A percentile compares a stretch with the other conserved stretches of the same genome.
These are phyloP conservation scores for Talaromyces islandicus DNA, from an alignment of 2,329 filamentous ascomycete species.

Conservation along the genomic window DNA sequence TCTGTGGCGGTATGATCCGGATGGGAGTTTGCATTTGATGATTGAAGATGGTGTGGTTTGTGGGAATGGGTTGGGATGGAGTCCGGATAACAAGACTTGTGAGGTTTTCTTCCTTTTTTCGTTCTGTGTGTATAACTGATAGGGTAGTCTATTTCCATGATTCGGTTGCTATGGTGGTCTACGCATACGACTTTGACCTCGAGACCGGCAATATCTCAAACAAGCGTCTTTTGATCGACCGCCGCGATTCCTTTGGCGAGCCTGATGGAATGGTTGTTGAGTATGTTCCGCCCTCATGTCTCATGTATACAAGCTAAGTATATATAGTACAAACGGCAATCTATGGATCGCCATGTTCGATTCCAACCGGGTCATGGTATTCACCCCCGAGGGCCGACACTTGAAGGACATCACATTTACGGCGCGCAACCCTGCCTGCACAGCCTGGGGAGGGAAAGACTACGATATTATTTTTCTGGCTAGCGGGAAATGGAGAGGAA, in stretches of 20 bases:
- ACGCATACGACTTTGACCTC: conserved; percentile 28
- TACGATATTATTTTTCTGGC: conserved; percentile 29
- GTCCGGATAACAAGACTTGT: conserved; percentile 32
- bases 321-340: conserved; percentile 26
- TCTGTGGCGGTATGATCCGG: conserved; percentile 20
- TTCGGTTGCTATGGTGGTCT: conserved; percentile 26
- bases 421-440: conserved; percentile 29
- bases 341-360: conserved; percentile 33
- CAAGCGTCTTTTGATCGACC: conserved; percentile 22
- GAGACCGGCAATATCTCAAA: conserved; percentile 27
- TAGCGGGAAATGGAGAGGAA: conserved; percentile 21
- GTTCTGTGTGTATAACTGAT: neutral
- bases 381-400: conserved; percentile 24
- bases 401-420: conserved; percentile 30
- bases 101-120: neutral
- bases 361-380: conserved; percentile 29
- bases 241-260: conserved; percentile 21
- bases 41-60: conserved; percentile 26
- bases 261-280: conserved; percentile 36
- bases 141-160: conserved; percentile 30
- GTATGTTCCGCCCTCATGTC: conserved; percentile 16
- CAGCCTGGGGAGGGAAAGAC: conserved; percentile 32
- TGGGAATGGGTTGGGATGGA: conserved; percentile 33
- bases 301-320: neutral
- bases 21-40: conserved; percentile 26